Base-by-base conservation (phyloP, 495 filamentous ascomycete species). In the Amphirosellinia nigrospora region DNA sequence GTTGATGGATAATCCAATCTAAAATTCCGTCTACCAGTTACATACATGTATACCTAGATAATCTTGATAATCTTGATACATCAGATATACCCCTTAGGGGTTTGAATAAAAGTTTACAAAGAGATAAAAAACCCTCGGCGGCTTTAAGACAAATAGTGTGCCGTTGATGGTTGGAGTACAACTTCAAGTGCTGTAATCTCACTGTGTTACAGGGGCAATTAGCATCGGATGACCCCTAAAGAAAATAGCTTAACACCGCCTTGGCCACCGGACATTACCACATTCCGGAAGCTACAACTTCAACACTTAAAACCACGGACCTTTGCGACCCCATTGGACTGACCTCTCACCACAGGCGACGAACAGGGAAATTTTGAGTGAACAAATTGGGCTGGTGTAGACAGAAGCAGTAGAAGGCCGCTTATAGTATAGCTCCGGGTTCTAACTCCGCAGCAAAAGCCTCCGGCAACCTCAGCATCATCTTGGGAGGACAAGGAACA, bases 1-100 rank as follows among this genome's bases (percentile, higher is more conserved):
- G 88, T 53, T 90, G 76, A 86, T 78, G 21, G 34, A 39, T 26
- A 23, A 26, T 30, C 9, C 32, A 34, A 10, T 10, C 23, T n/a
- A n/a, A n/a, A n/a, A 3, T 21, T 15, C 28, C 4, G 41, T 61
- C 58, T 61, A 11, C 21, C 11, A 28, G 28, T 15, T 28, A 21
- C 10, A 21, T 58, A 16, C 13, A 36, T 38, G 8, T 58, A n/a
- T 45, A n/a, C 26, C 34, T n/a, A n/a, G n/a, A 45, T 45, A 30
- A 9, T 2, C 10, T 11, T 32, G 4, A 4, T 28, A 34, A 43
- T n/a, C n/a, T n/a, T n/a, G n/a, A n/a, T n/a, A n/a, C n/a, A n/a
- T n/a, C n/a, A n/a, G n/a, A n/a, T 43, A 16, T 39, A 6, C 13
- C 41, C 19, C 41, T 19, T 16, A 43, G 10, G 13, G 19, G 13